Evolutionary conservation across 2,329 filamentous ascomycete genomes (phyloP), one percentile per base, ranked within the genome.

Genomic region (Cercospora zeina): DNA sequence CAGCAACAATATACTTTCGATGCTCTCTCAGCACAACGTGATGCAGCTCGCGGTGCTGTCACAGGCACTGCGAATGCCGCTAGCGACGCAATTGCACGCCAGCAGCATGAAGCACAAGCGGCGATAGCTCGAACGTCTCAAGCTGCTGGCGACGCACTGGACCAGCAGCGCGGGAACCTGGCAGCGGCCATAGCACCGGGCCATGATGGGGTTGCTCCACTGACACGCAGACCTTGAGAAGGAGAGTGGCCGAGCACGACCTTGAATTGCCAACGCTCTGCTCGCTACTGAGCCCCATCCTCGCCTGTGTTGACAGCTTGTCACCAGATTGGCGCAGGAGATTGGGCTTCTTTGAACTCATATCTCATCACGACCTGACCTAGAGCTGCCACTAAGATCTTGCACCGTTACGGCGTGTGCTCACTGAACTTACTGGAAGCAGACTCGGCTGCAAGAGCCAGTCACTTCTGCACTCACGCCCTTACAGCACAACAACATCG

Each of bases 101-200:
- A 61, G 14, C 42, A 58, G 50, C 45, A 63, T 1, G 36, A 31
- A 11, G 50, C 61, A 7, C n/a, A 62, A 53, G 42, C 19, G 19
- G 61, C 61, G 4, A 59, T 62, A 16, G 8, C 50, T 4, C 30
- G 51, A 16, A 62, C 50, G 24, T 62, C 61, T 24, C 54, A 59
- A 33, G 55, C 56, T 42, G 37, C 56, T 31, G 14, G 49, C 1
- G 33, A 54, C 8, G 55, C 56, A 9, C 27, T 62, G 3, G 45
- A 59, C 13, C 37, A 51, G 24, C 61, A 62, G 11, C 50, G 61
- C n/a, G 45, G 47, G 31, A 49, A 45, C 1, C 11, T 45, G 1
- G 60, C 60, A 2, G 49, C 54, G n/a, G 60, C 54, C 16, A 58
- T 62, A 11, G 61, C 61, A 11, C 61, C 61, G 1, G 50, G 45